Conservation (phyloP, 2,329 filamentous ascomycete genomes). For the Claviceps purpurea region DNA sequence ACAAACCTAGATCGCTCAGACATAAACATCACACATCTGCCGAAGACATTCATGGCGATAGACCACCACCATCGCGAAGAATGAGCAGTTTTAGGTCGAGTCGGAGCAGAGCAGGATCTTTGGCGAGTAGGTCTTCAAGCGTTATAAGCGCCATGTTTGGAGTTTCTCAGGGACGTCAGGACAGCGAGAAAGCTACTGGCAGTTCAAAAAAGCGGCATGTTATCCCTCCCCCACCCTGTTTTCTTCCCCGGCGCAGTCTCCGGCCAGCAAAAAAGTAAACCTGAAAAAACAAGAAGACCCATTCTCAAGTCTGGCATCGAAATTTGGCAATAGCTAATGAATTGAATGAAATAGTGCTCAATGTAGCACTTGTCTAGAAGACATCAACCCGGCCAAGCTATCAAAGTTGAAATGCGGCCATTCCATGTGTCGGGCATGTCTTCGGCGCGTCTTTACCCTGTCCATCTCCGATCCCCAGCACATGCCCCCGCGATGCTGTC, state of each 20-base stretch:
- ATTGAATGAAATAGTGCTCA: slow-evolving; percentile 37
- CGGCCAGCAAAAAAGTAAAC: not conserved
- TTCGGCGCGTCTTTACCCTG: slow-evolving; percentile 60
- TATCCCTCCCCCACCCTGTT: not conserved
- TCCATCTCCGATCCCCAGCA: slow-evolving; percentile 65
- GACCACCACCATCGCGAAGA: slow-evolving; percentile 5
- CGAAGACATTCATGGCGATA: slow-evolving; percentile 8
- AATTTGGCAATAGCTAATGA: slow-evolving; percentile 6
- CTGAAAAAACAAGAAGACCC: too few species aligned
- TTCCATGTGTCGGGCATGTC: slow-evolving; percentile 65
- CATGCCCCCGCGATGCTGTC: slow-evolving; percentile 77
- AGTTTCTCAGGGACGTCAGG: slow-evolving; percentile 12
- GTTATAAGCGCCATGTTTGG: slow-evolving; percentile 17
- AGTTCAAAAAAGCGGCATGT: slow-evolving; percentile 8
- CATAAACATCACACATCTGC: slow-evolving; percentile 10
- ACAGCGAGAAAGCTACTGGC: slow-evolving; percentile 10
- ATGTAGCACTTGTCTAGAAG: slow-evolving; percentile 62
- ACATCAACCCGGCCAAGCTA: slow-evolving; percentile 48
- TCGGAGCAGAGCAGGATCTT: slow-evolving; percentile 9
- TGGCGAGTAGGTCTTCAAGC: slow-evolving; percentile 10
- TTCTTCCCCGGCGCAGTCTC: not conserved
- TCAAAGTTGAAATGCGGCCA: slow-evolving; percentile 67
- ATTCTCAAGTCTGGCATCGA: too few species aligned
- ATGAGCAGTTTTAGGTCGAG: slow-evolving; percentile 8
- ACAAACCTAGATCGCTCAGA: slow-evolving; percentile 3